Percentiles rank a stretch among this genome's conserved stretches.
phyloP scores from a whole-genome alignment of 2,329 filamentous ascomycete genomes.

The Dothiorella sarmentorum region DNA sequence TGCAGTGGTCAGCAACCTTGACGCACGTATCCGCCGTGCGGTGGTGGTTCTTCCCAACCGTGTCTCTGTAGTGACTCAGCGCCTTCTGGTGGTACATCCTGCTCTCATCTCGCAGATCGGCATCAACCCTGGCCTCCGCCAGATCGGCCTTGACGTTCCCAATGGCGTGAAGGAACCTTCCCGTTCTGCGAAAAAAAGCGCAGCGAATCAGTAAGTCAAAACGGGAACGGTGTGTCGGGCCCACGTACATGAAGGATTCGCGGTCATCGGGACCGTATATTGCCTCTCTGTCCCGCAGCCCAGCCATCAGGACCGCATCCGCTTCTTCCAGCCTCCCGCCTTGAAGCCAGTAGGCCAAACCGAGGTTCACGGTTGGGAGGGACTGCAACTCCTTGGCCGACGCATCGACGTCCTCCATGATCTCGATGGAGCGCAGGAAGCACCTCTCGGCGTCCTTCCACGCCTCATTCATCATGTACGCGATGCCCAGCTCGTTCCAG shows the following conservation, averaged over 20 bases:
- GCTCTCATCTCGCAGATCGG: slow-evolving; percentile 18
- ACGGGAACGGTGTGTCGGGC: too few species aligned
- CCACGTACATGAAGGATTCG: slow-evolving; percentile 23
- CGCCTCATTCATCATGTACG: slow-evolving; percentile 22
- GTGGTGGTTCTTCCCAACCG: slow-evolving; percentile 21
- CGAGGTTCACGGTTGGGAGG: slow-evolving; percentile 24
- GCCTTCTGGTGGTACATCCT: slow-evolving; percentile 17
- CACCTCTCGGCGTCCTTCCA: slow-evolving; percentile 22
- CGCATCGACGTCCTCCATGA: slow-evolving; percentile 19
- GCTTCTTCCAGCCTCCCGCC: slow-evolving; percentile 18
- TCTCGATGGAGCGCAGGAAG: slow-evolving; percentile 20
- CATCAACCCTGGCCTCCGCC: background rate
- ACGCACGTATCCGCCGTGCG: slow-evolving; percentile 20
- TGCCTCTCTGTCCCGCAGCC: slow-evolving; percentile 16
- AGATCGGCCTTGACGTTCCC: slow-evolving; percentile 22
- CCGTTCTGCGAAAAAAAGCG: slow-evolving; percentile 22
- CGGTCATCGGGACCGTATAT: slow-evolving; percentile 20
- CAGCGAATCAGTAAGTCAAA: too few species aligned
- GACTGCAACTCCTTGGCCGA: slow-evolving; percentile 18
- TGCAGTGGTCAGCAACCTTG: slow-evolving; percentile 21
- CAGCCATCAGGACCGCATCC: slow-evolving; percentile 9
- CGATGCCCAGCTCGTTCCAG: slow-evolving; percentile 22
- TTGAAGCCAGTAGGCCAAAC: slow-evolving; percentile 24
- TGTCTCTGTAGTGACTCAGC: slow-evolving; percentile 19
- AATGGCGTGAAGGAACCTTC: slow-evolving; percentile 22